phyloP scores from a whole-genome alignment of 129 eudicot species.

The Flaveria trinervia region DNA sequence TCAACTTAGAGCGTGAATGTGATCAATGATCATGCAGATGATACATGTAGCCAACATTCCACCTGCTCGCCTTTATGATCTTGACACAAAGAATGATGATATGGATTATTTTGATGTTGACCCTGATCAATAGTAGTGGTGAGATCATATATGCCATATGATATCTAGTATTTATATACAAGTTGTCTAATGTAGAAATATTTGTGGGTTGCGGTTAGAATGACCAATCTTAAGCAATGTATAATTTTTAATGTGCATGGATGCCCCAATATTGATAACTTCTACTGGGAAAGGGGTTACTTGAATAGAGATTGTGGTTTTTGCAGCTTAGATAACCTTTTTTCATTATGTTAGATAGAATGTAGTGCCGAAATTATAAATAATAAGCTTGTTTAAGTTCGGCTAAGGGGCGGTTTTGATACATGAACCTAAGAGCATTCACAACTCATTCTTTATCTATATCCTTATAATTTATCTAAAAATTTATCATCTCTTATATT shows the following conservation, averaged over 20 bases:
- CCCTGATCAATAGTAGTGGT: conserved; percentile 73
- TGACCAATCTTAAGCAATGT: conserved; percentile 26
- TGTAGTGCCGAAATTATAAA: no score
- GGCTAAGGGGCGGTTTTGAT: no score
- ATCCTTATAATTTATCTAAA: no score
- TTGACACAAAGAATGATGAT: conserved; percentile 73
- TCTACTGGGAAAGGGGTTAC: not conserved
- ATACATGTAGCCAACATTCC: conserved; percentile 18
- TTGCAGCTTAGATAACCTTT: no score
- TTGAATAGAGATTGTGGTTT: not conserved
- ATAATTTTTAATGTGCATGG: conserved; percentile 22
- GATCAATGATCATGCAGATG: conserved; percentile 66
- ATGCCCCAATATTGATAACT: not conserved
- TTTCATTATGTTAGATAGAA: not conserved
- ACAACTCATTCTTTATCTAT: no score
- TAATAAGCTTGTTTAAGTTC: no score
- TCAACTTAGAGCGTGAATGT: conserved; percentile 82
- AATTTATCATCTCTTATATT: no score
- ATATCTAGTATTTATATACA: conserved; percentile 4
- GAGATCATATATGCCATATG: conserved; percentile 65
- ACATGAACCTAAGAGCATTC: no score
- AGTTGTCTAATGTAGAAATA: conserved; percentile 31
- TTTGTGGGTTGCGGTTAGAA: conserved; percentile 29
- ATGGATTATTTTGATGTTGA: conserved; percentile 71
- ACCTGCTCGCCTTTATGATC: conserved; percentile 11